Evolutionary conservation across 257 asterid genomes (phyloP).

Genomic region (Solanum gracilifrons): DNA sequence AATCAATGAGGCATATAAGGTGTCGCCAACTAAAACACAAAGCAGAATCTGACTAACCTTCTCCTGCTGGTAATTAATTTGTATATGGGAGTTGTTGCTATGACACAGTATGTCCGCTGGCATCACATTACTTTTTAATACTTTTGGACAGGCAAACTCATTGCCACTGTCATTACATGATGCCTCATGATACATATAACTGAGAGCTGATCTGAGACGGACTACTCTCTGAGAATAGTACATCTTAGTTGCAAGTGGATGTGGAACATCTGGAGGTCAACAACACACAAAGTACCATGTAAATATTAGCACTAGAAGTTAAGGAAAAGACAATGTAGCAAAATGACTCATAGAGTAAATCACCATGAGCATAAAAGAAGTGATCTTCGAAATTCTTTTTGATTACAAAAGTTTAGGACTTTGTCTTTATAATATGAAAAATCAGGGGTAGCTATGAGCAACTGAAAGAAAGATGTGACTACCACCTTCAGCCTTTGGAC

Average conservation of each 20-base stretch:
- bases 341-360: background rate
- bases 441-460: background rate
- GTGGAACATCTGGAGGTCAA: slow-evolving; percentile 46
- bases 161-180: slow-evolving; percentile 25
- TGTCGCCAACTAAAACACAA: slow-evolving; percentile 1
- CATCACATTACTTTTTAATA: slow-evolving; percentile 23
- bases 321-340: background rate
- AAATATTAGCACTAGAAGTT: background rate
- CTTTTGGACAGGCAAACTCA: slow-evolving; percentile 21
- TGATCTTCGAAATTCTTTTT: background rate
- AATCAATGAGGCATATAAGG: background rate
- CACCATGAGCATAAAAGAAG: background rate
- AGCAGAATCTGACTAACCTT: slow-evolving; percentile 16
- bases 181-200: slow-evolving; percentile 44
- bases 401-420: background rate
- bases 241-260: slow-evolving; percentile 83
- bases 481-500: background rate
- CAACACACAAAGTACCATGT: background rate
- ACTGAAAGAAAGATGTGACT: background rate
- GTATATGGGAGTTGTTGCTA: slow-evolving; percentile 25
- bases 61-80: slow-evolving; percentile 38
- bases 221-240: slow-evolving; percentile 65
- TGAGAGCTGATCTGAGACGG: slow-evolving; percentile 50
- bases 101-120: slow-evolving; percentile 25
- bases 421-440: background rate